These are phyloP conservation scores for Zygosaccharomyces gambellarensis DNA, from an alignment of 805 yeast genomes.

Conservation along the genomic window DNA sequence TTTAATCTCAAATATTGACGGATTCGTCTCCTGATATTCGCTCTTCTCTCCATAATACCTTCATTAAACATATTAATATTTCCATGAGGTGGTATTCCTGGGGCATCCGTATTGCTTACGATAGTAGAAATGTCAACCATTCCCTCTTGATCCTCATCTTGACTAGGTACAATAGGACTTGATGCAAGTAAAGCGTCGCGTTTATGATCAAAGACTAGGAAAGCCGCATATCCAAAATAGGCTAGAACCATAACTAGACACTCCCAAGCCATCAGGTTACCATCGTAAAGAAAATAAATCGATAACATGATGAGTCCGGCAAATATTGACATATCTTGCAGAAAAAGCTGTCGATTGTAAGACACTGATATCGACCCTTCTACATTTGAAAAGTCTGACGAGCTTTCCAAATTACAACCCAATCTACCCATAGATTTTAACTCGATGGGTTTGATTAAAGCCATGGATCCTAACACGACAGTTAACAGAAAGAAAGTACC, in stretches of 20 bases:
- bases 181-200: background rate
- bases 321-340: constrained; percentile 60
- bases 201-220: constrained; percentile 36
- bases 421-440: constrained; percentile 34
- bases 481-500: constrained; percentile 80
- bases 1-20: constrained; percentile 22
- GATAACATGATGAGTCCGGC: constrained; percentile 46
- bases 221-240: constrained; percentile 55
- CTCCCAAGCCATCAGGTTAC: constrained; percentile 49
- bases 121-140: constrained; percentile 9
- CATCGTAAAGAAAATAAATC: constrained; percentile 50
- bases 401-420: background rate
- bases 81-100: constrained; percentile 2
- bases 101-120: constrained; percentile 8
- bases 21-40: constrained; percentile 17
- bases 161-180: background rate
- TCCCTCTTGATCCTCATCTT: background rate
- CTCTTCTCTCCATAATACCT: constrained; percentile 18
- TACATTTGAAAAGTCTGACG: background rate
- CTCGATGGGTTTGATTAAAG: constrained; percentile 58
- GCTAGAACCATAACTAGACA: constrained; percentile 52
- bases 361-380: constrained; percentile 8
- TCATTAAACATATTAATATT: constrained; percentile 17
- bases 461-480: constrained; percentile 76
- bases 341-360: constrained; percentile 42